Evolutionary conservation across 2,329 filamentous ascomycete genomes (phyloP).

Genomic region (Fusarium tupiense): DNA sequence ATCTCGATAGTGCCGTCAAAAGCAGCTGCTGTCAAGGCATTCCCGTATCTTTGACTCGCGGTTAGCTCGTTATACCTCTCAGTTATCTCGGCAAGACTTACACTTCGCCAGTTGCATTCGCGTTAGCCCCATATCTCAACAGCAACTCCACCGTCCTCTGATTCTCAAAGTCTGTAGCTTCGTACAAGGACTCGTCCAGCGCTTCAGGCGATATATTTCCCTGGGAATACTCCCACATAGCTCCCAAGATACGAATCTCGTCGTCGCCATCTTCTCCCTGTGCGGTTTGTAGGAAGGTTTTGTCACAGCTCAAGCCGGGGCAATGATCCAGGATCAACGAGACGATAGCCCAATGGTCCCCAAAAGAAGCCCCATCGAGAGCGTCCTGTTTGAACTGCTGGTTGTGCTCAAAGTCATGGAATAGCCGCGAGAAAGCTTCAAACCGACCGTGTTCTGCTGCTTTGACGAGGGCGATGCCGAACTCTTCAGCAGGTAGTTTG

Average conservation of each 20-base stretch:
- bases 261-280: constrained; percentile 45
- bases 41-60: constrained; percentile 27
- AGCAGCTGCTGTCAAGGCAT: constrained; percentile 48
- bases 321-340: constrained; percentile 48
- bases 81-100: not conserved
- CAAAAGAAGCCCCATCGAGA: constrained; percentile 45
- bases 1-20: constrained; percentile 49
- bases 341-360: constrained; percentile 52
- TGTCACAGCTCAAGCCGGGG: constrained; percentile 48
- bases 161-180: constrained; percentile 53
- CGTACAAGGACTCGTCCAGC: constrained; percentile 49
- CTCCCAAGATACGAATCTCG: constrained; percentile 49
- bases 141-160: constrained; percentile 50
- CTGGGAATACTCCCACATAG: constrained; percentile 51
- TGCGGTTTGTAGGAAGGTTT: constrained; percentile 47
- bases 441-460: constrained; percentile 52
- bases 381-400: constrained; percentile 47
- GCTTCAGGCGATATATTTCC: constrained; percentile 46
- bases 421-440: constrained; percentile 52
- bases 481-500: constrained; percentile 51
- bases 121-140: constrained; percentile 48
- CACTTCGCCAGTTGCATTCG: constrained; percentile 52
- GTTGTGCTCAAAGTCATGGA: constrained; percentile 47
- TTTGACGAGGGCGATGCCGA: constrained; percentile 51
- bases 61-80: not conserved